These are phyloP conservation scores for Lentinula edodes DNA, from an alignment of 768 basidiomycete genomes.

Conservation along the genomic window DNA sequence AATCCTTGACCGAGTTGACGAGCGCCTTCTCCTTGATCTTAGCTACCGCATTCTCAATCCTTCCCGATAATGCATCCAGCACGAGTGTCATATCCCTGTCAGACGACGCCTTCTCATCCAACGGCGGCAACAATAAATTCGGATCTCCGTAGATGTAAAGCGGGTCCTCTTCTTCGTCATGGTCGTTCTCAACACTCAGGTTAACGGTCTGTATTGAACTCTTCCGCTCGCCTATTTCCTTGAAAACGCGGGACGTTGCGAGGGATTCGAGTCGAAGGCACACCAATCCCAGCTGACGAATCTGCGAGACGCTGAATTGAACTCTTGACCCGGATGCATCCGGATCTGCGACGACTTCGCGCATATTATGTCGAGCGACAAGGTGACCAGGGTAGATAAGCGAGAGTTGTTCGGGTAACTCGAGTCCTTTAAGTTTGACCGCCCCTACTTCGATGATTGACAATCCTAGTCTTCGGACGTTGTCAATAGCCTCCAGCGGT, in stretches of 20 bases:
- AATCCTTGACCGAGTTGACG: neutral
- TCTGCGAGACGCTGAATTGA: slow-evolving; percentile 69
- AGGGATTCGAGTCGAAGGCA: slow-evolving; percentile 80
- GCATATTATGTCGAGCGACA: slow-evolving; percentile 61
- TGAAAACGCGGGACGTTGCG: slow-evolving; percentile 56
- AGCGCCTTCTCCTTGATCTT: slow-evolving; percentile 13
- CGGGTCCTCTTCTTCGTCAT: slow-evolving; percentile 21
- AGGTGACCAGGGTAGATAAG: slow-evolving; percentile 75
- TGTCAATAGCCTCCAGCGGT: slow-evolving; percentile 60
- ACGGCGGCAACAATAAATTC: slow-evolving; percentile 52
- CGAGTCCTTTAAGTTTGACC: slow-evolving; percentile 89
- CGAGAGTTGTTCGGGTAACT: slow-evolving; percentile 85
- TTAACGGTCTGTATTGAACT: slow-evolving; percentile 31
- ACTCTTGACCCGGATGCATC: slow-evolving; percentile 41
- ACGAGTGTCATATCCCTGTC: slow-evolving; percentile 6
- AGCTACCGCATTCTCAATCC: slow-evolving; percentile 6
- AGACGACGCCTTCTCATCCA: slow-evolving; percentile 10
- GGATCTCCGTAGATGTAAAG: slow-evolving; percentile 53
- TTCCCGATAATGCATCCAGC: slow-evolving; percentile 5
- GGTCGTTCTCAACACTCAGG: slow-evolving; percentile 6
- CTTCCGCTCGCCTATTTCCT: slow-evolving; percentile 37
- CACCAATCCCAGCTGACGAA: slow-evolving; percentile 65
- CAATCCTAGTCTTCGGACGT: slow-evolving; percentile 67
- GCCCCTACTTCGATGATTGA: slow-evolving; percentile 77
- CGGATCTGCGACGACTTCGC: slow-evolving; percentile 26